Conservation (phyloP, 495 filamentous ascomycete genomes). For the Penicillium dipodomyicola region DNA sequence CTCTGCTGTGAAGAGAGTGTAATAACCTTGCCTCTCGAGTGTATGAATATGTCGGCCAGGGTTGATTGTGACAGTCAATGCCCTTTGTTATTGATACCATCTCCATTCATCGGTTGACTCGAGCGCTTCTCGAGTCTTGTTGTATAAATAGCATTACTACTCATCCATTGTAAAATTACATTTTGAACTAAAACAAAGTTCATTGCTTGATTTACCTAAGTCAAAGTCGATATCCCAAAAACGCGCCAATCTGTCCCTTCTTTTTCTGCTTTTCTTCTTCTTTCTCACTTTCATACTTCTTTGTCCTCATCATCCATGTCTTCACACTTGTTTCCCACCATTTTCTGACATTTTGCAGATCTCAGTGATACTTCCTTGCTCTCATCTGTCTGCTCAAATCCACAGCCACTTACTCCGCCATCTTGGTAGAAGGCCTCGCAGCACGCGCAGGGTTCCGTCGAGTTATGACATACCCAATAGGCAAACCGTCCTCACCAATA, state of each 20-base stretch:
- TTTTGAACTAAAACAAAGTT: not conserved
- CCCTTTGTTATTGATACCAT: conserved; percentile 26
- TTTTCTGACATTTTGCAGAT: not conserved
- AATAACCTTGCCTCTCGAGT: conserved; percentile 3
- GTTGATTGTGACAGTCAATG: not conserved
- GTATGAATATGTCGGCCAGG: conserved; percentile 24
- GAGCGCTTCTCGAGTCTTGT: not conserved
- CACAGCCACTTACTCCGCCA: conserved; percentile 1
- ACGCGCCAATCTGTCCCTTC: not conserved
- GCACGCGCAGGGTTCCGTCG: conserved; percentile 13
- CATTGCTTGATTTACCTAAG: not conserved
- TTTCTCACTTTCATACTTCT: not conserved
- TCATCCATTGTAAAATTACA: conserved; percentile 15
- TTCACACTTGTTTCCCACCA: not conserved
- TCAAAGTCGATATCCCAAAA: not conserved
- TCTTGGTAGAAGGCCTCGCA: conserved; percentile 7
- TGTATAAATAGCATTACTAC: conserved; percentile 17
- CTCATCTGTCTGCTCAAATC: not conserved
- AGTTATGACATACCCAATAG: not conserved
- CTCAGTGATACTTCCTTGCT: not conserved
- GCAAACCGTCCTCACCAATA: not conserved
- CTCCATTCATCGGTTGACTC: conserved; percentile 25
- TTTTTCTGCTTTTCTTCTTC: not conserved
- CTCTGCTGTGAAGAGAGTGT: conserved; percentile 33
- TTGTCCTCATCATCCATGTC: not conserved